Evolutionary conservation across 73 alveolate genomes (phyloP), one percentile per base, ranked within the genome.

Genomic region (Tetrahymena elliotti): DNA sequence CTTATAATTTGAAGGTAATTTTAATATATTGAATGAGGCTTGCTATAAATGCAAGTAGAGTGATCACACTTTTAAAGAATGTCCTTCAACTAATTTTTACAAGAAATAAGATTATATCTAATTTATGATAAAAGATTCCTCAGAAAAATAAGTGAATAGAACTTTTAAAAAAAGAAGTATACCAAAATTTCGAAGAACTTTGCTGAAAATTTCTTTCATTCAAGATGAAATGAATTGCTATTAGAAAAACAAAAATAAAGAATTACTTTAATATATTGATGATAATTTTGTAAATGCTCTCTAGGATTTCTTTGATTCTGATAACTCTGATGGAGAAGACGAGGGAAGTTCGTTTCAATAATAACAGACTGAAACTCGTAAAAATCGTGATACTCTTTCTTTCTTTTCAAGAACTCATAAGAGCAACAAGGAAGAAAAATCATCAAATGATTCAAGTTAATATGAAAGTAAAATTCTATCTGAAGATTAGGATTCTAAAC

Each of bases 21-120:
- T 40, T 11, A 83, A 83, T 13, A 35, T 82, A 34, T 88, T 83
- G 36, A 53, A 82, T 36, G 41, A 83, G 12, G 36, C 36, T 31
- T 94, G 96, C 94, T 38, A 35, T 35, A 22, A 83, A 83, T 94
- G 96, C 36, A 53, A 83, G 24, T 16, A 53, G 38, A 40, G 18
- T 0, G 38, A 38, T 37, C 96, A 94, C 24, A 37, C 36, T 10
- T 39, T 33, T 40, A 82, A 40, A 40, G 38, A 83, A 18, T 94
- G 96, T 31, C 96, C 96, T 11, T 27, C 36, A 47, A 41, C 82
- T 11, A 20, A 52, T 34, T 94, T 83, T 83, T 24, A 94, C 22
- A 68, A 68, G 15, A 68, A 24, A 16, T 6, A 31, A 16, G 88
- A 68, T 11, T 68, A 68, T 16, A 68, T 68, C 3, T n/a, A 68